These are phyloP conservation scores for Ophiocordyceps robertsii DNA, from an alignment of 2,329 filamentous ascomycete genomes.

Conservation along the genomic window DNA sequence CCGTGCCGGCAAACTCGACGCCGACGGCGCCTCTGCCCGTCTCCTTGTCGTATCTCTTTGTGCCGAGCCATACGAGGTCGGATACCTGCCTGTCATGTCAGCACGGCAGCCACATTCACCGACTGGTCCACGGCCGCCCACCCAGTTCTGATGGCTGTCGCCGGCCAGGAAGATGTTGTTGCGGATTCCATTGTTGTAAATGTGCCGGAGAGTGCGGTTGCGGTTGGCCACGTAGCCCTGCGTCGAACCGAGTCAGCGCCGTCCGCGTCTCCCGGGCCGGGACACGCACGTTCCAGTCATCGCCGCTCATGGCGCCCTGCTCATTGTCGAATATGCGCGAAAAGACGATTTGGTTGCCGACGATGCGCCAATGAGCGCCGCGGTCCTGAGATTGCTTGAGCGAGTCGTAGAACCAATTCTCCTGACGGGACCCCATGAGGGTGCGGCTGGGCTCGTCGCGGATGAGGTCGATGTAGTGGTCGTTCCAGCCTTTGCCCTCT, in stretches of 20 bases:
- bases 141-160: conserved; percentile 57
- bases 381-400: conserved; percentile 44
- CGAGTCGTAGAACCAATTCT: conserved; percentile 58
- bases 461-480: conserved; percentile 46
- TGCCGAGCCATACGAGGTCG: conserved; percentile 45
- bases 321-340: conserved; percentile 30
- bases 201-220: conserved; percentile 54
- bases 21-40: conserved; percentile 44
- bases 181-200: conserved; percentile 53
- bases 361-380: conserved; percentile 56
- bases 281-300: conserved; percentile 20
- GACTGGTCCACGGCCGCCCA: conserved; percentile 12
- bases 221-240: conserved; percentile 54
- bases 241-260: not conserved
- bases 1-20: conserved; percentile 53
- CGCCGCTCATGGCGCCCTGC: conserved; percentile 15
- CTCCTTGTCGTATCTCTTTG: conserved; percentile 34
- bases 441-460: conserved; percentile 52
- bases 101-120: not conserved
- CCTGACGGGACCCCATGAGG: conserved; percentile 60
- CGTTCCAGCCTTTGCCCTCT: conserved; percentile 33
- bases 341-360: conserved; percentile 61
- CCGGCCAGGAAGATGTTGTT: conserved; percentile 65
- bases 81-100: conserved; percentile 5
- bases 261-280: not conserved